Conservation (phyloP, 768 basidiomycete species). For the Galerina sulciceps region DNA sequence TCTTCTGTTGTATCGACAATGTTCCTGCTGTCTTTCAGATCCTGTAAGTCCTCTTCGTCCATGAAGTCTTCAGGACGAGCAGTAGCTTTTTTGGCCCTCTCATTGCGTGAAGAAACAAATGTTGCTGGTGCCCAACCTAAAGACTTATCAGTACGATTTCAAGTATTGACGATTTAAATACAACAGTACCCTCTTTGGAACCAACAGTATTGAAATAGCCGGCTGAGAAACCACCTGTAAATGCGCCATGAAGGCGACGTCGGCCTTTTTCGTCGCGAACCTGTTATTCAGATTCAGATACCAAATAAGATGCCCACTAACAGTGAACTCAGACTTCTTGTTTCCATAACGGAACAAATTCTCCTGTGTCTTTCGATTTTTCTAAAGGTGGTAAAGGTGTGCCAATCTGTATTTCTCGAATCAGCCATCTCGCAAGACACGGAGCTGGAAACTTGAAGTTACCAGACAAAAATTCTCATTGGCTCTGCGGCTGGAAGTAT, state of each 20-base stretch:
- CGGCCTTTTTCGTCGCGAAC: slow-evolving; percentile 94
- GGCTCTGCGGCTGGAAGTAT: slow-evolving; percentile 68
- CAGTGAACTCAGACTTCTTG: slow-evolving; percentile 72
- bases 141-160: background rate
- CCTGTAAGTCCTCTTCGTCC: slow-evolving; percentile 97
- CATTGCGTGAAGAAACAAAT: slow-evolving; percentile 86
- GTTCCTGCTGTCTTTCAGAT: slow-evolving; percentile 71
- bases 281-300: slow-evolving; percentile 39
- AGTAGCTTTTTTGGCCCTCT: slow-evolving; percentile 67
- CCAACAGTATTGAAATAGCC: slow-evolving; percentile 98
- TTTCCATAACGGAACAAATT: slow-evolving; percentile 98
- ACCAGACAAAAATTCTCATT: slow-evolving; percentile 89
- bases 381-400: slow-evolving; percentile 95
- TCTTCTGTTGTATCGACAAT: slow-evolving; percentile 83
- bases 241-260: slow-evolving; percentile 93
- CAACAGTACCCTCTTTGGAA: slow-evolving; percentile 84
- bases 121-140: slow-evolving; percentile 94
- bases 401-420: slow-evolving; percentile 65
- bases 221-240: slow-evolving; percentile 97
- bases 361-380: slow-evolving; percentile 88
- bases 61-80: slow-evolving; percentile 92
- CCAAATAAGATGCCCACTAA: slow-evolving; percentile 7
- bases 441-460: slow-evolving; percentile 19
- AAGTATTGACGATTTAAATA: background rate
- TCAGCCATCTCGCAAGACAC: slow-evolving; percentile 9